These are phyloP conservation scores for Olyra latifolia DNA, from an alignment of 176 grass and related monocot genomes.

Conservation along the genomic window DNA sequence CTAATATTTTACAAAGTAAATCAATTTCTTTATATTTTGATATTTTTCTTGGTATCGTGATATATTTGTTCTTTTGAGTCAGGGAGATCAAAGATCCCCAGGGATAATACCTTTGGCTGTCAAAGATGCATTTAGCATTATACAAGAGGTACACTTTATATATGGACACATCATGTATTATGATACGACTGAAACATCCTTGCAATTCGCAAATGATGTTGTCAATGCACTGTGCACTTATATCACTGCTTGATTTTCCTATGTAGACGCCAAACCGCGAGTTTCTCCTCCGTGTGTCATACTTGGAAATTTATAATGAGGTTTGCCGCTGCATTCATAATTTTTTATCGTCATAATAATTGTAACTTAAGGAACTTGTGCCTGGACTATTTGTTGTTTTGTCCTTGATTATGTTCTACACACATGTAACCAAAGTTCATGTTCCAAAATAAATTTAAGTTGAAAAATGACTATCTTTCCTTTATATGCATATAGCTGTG, in stretches of 20 bases:
- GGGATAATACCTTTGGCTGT: slow-evolving; percentile 99
- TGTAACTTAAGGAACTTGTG: slow-evolving; percentile 21
- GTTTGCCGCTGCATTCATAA: slow-evolving; percentile 40
- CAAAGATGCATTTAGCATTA: slow-evolving; percentile 99
- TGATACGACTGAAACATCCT: neutral
- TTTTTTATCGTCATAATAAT: slow-evolving; percentile 26
- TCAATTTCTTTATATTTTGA: slow-evolving; percentile 30
- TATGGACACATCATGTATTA: neutral
- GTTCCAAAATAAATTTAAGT: slow-evolving; percentile 10
- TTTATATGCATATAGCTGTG: neutral
- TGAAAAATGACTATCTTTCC: neutral
- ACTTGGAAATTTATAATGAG: slow-evolving; percentile 99
- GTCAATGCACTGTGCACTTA: slow-evolving; percentile 14
- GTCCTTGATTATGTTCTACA: neutral
- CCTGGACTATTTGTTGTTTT: neutral
- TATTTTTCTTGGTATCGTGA: slow-evolving; percentile 30
- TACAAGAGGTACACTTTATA: slow-evolving; percentile 83
- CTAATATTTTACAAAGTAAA: neutral
- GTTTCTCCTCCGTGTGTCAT: slow-evolving; percentile 98
- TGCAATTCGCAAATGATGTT: neutral
- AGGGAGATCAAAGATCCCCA: slow-evolving; percentile 99
- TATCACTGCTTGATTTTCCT: slow-evolving; percentile 21
- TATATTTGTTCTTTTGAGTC: slow-evolving; percentile 37
- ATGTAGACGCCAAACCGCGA: slow-evolving; percentile 85
- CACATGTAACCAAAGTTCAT: neutral